A percentile compares a stretch with the other conserved stretches of the same genome.
phyloP scores from a whole-genome alignment of 345 rosid genomes.

The Populus deltoides region DNA sequence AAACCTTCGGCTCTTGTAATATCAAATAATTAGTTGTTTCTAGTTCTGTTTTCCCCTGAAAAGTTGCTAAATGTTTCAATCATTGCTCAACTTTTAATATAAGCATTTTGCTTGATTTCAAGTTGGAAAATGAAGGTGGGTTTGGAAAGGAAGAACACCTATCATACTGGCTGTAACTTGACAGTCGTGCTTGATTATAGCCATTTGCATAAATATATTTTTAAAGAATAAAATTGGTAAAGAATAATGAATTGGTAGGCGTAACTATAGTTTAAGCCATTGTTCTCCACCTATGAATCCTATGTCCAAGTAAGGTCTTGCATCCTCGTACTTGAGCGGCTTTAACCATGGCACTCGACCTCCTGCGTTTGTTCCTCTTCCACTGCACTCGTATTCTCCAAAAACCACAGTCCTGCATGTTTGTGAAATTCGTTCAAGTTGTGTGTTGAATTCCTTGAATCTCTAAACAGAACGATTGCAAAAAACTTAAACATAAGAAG shows the following conservation, averaged over 20 bases:
- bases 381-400: constrained; percentile 77
- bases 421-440: background rate
- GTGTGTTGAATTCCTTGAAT: background rate
- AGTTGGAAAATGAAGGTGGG: too few relatives aligned
- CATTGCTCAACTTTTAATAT: too few relatives aligned
- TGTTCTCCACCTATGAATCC: constrained; percentile 66
- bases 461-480: background rate
- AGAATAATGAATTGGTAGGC: constrained; percentile 1
- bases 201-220: background rate
- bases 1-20: constrained; percentile 5
- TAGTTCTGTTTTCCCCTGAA: background rate
- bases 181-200: background rate
- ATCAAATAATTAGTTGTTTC: background rate
- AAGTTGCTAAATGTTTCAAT: background rate
- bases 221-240: constrained; percentile 9
- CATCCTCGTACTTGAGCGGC: constrained; percentile 46
- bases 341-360: constrained; percentile 70
- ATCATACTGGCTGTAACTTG: too few relatives aligned
- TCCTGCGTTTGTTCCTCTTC: constrained; percentile 67
- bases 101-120: too few relatives aligned
- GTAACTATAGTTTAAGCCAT: constrained; percentile 64
- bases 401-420: constrained; percentile 63
- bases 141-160: too few relatives aligned
- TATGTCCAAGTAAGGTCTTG: constrained; percentile 48
- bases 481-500: background rate